Base-by-base conservation (phyloP, 2,329 filamentous ascomycete species). In the Trichophaea hybrida region DNA sequence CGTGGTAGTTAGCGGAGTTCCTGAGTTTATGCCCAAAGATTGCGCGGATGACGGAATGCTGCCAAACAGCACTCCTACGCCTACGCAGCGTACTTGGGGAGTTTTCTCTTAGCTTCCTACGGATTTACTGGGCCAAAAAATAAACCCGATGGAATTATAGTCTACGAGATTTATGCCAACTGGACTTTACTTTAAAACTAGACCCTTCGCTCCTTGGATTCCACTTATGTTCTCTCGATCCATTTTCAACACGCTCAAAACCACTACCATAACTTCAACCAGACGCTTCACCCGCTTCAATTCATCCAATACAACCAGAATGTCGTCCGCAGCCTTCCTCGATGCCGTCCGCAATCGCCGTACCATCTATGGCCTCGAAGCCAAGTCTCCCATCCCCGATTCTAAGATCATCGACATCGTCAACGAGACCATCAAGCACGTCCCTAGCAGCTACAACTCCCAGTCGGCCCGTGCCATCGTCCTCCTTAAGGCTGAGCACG, bases 401-500 rank as follows among this genome's bases (percentile, higher is more conserved):
- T 72, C 74, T 58, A 76, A 79, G 69, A 76, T 90, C 72, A 74
- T 80, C 69, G 79, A 85, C 68, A 80, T 90, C 70, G 78, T 83
- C 71, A 74, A 77, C 71, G 72, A 80, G 66, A 77, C 81, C 58
- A 76, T 93, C 66, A 75, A 81, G 61, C 77, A 88, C 72, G 78
- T 84, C 85, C 53, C 81, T 56, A 82, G 84, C 65, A 49, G 40
- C 10, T 57, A 44, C 40, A 95, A 96, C 81, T 86, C 82, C 46
- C 90, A 95, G 76, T 82, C 82, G 67, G 85, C 86, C 66, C 84
- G 90, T 61, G 75, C 85, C 60, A 79, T 94, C 52, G 79, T 95
- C 55, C 80, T 96, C 58, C 78, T 93, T 69, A 84, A 85, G 69
- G 80, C 79, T 63, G 86, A 95, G 73, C 90, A 96, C 76, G 83